Conservation (phyloP, 345 rosid genomes). For the Excoecaria cochinchinensis region DNA sequence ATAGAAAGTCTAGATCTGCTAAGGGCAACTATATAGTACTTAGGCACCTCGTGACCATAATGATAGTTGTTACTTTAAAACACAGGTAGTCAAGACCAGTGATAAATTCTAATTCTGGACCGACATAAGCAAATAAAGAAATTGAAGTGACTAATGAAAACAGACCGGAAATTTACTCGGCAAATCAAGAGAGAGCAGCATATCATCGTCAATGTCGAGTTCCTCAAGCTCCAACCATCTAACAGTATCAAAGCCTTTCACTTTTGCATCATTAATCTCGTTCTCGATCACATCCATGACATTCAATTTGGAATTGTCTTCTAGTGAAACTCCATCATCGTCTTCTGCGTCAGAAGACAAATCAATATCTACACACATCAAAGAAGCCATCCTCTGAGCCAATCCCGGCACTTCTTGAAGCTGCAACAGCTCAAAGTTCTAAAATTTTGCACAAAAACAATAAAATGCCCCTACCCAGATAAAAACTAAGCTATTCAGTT, state of each 20-base stretch:
- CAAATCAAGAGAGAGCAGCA: constrained; percentile 55
- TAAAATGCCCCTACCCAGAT: neutral
- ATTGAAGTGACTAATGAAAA: neutral
- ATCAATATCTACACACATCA: constrained; percentile 77
- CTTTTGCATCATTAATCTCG: constrained; percentile 51
- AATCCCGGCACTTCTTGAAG: constrained; percentile 81
- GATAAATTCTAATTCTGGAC: neutral
- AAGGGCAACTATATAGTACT: neutral
- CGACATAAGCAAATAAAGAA: neutral
- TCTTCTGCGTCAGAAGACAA: constrained; percentile 36
- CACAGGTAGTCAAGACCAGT: neutral
- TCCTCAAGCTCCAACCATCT: constrained; percentile 93
- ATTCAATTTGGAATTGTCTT: constrained; percentile 32
- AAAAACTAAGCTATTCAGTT: neutral
- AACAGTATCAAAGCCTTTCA: constrained; percentile 43
- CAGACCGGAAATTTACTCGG: constrained; percentile 62
- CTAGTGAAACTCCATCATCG: constrained; percentile 24
- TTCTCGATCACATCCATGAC: constrained; percentile 46
- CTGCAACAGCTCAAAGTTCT: constrained; percentile 41
- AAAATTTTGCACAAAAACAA: neutral
- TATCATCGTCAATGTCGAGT: constrained; percentile 57
- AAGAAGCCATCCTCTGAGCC: constrained; percentile 86
- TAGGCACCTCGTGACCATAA: too few relatives aligned
- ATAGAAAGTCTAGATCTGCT: neutral
- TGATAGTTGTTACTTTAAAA: neutral